Conservation (phyloP, 2,329 filamentous ascomycete species). For the Pezicula carpinea region DNA sequence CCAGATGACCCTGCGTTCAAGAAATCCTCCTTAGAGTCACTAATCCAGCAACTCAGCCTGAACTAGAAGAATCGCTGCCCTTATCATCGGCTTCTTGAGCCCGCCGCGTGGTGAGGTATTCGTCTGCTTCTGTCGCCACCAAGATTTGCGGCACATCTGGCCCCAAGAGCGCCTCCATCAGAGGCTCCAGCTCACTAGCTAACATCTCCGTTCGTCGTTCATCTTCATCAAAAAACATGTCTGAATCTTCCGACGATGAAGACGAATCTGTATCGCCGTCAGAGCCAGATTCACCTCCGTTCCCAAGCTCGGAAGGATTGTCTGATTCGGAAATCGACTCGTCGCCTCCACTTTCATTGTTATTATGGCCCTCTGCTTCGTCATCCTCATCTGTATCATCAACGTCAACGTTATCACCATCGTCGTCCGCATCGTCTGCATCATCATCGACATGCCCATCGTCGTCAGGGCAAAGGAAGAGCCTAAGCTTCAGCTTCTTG, state of each 20-base stretch:
- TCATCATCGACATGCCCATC: neutral
- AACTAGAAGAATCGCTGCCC: neutral
- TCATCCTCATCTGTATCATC: neutral
- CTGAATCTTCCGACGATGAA: neutral
- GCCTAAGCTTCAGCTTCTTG: neutral
- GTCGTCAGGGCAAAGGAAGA: neutral
- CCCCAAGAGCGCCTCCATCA: neutral
- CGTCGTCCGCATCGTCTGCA: neutral
- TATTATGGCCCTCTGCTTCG: no score
- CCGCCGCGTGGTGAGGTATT: neutral
- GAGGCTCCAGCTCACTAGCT: neutral
- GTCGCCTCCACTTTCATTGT: no score
- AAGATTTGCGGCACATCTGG: neutral
- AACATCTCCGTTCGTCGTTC: no score
- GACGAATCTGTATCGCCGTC: neutral
- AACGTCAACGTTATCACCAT: neutral
- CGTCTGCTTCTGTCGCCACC: neutral
- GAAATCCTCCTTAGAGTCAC: no score
- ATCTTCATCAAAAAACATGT: neutral
- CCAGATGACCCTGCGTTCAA: no score
- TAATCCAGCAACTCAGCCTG: no score
- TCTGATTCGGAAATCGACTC: no score
- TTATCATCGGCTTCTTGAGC: neutral
- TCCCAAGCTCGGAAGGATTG: neutral
- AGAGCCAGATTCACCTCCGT: neutral